Percentiles rank a stretch among this genome's conserved stretches.
phyloP scores from a whole-genome alignment of 2,329 filamentous ascomycete species.

The Aspergillus glaucus region DNA sequence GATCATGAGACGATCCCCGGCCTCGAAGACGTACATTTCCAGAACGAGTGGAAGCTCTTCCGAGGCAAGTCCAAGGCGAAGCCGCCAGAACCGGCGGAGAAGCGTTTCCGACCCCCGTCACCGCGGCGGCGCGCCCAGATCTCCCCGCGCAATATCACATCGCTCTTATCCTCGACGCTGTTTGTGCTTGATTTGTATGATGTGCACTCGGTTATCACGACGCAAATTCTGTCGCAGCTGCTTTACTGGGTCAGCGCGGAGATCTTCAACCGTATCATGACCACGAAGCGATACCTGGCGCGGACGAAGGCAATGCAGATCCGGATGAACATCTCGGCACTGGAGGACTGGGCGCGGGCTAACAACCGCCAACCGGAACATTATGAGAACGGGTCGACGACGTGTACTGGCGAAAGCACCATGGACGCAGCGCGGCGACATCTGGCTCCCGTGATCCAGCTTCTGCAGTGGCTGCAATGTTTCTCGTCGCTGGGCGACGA shows the following conservation, averaged over 20 bases:
- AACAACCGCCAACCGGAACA: conserved; percentile 95
- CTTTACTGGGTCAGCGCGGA: conserved; percentile 96
- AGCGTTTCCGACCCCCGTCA: conserved; percentile 84
- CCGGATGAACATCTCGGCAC: conserved; percentile 90
- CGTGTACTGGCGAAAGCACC: conserved; percentile 76
- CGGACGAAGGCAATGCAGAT: conserved; percentile 99
- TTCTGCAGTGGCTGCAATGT: conserved; percentile 95
- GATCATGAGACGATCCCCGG: conserved; percentile 98
- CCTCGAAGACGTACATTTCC: conserved; percentile 92
- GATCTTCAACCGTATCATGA: conserved; percentile 97
- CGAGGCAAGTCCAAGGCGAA: conserved; percentile 86
- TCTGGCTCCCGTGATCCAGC: conserved; percentile 81
- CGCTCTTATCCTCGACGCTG: conserved; percentile 85
- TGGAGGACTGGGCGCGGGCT: conserved; percentile 91
- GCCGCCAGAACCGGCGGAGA: conserved; percentile 75
- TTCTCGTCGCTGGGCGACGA: conserved; percentile 93
- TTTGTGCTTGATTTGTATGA: conserved; percentile 99
- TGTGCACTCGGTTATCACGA: conserved; percentile 90
- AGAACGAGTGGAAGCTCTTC: conserved; percentile 98
- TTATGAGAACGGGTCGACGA: conserved; percentile 86
- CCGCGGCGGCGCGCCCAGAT: conserved; percentile 88
- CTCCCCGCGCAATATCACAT: conserved; percentile 91
- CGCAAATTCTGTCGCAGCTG: conserved; percentile 85
- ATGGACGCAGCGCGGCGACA: conserved; percentile 78
- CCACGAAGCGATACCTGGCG: conserved; percentile 86